Evolutionary conservation across 2,329 filamentous ascomycete genomes (phyloP).

Genomic region (Epichloe sibirici): DNA sequence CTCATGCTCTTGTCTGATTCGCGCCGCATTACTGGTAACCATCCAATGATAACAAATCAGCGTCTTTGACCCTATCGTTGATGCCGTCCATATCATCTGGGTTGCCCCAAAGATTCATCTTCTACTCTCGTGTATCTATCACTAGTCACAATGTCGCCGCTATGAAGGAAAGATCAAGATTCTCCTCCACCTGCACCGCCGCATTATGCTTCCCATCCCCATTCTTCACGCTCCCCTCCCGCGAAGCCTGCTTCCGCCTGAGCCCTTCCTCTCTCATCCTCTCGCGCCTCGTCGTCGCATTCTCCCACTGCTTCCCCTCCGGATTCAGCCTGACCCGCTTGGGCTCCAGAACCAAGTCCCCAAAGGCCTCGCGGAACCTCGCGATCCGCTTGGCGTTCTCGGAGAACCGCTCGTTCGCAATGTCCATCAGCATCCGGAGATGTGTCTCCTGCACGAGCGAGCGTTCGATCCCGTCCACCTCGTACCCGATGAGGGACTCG

Average conservation of each 20-base stretch:
- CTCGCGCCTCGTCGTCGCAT: slow-evolving; percentile 36
- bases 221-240: slow-evolving; percentile 9
- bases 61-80: no score
- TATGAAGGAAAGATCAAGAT: neutral
- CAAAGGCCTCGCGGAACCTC: slow-evolving; percentile 46
- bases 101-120: no score
- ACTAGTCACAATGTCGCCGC: neutral
- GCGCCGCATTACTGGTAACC: no score
- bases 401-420: slow-evolving; percentile 64
- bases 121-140: no score
- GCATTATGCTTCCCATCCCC: slow-evolving; percentile 6
- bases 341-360: slow-evolving; percentile 16
- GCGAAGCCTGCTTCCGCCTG: slow-evolving; percentile 33
- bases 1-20: no score
- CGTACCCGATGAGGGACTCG: slow-evolving; percentile 64
- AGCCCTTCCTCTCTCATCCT: slow-evolving; percentile 49
- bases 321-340: slow-evolving; percentile 15
- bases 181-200: neutral
- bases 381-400: slow-evolving; percentile 57
- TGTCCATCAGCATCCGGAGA: slow-evolving; percentile 50
- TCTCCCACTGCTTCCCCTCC: slow-evolving; percentile 41
- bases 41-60: no score
- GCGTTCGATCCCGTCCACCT: slow-evolving; percentile 24
- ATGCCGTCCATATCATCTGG: no score
- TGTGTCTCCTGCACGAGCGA: slow-evolving; percentile 54